Percentiles rank a stretch among this genome's conserved stretches.
Evolutionary conservation across 768 basidiomycete species (phyloP).

Genomic region (Solioccasus polychromus): DNA sequence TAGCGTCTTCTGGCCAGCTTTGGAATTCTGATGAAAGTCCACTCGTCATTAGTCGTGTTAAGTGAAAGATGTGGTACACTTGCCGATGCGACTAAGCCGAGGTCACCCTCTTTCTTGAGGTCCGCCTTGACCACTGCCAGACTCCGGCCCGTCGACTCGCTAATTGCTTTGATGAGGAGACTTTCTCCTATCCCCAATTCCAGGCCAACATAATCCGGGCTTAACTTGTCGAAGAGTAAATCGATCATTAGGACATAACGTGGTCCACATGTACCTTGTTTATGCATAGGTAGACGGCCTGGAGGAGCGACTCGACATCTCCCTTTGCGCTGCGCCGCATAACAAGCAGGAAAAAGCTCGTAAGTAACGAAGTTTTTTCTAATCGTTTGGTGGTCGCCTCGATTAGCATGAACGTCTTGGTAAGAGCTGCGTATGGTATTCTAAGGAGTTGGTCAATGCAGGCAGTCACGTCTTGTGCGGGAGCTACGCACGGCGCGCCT

Average conservation of each 20-base stretch:
- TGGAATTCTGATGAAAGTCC: slow-evolving; percentile 64
- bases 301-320: slow-evolving; percentile 73
- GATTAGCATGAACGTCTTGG: slow-evolving; percentile 84
- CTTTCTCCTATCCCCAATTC: slow-evolving; percentile 97
- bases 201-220: slow-evolving; percentile 92
- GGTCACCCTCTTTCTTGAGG: slow-evolving; percentile 91
- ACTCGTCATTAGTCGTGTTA: not conserved
- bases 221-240: slow-evolving; percentile 50
- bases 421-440: slow-evolving; percentile 91
- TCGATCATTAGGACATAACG: not conserved
- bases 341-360: slow-evolving; percentile 84
- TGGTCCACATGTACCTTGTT: slow-evolving; percentile 69
- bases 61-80: slow-evolving; percentile 17
- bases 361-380: slow-evolving; percentile 88
- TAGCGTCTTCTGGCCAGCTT: slow-evolving; percentile 88
- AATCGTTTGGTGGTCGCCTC: slow-evolving; percentile 94
- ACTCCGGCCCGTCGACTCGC: slow-evolving; percentile 91
- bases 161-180: slow-evolving; percentile 91
- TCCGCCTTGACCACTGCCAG: slow-evolving; percentile 81
- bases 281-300: slow-evolving; percentile 93
- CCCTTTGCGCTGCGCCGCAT: slow-evolving; percentile 80
- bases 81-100: slow-evolving; percentile 96
- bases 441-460: slow-evolving; percentile 37
- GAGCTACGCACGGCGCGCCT: slow-evolving; percentile 69
- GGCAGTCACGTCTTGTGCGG: not conserved